Evolutionary conservation across 495 filamentous ascomycete species (phyloP).

Genomic region (Evernia prunastri): DNA sequence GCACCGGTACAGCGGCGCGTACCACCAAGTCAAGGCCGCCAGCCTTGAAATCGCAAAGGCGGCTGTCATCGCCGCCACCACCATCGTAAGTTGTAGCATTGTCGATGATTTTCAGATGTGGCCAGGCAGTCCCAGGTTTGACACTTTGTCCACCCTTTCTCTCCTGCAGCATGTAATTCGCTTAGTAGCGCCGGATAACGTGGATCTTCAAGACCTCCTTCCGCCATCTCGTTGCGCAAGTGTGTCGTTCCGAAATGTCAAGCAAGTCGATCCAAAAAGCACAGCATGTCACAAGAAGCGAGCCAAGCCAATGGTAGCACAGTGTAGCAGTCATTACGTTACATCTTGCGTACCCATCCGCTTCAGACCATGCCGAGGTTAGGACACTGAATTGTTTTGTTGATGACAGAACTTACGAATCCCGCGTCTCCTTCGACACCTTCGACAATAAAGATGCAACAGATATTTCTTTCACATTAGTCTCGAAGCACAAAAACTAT

Average conservation of each 20-base stretch:
- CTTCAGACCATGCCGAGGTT: neutral
- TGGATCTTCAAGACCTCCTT: neutral
- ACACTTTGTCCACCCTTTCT: neutral
- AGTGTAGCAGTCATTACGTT: neutral
- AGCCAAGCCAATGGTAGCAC: neutral
- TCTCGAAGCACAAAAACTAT: conserved; percentile 85
- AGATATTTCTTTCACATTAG: conserved; percentile 76
- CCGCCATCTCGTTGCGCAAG: neutral
- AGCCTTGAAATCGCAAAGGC: conserved; percentile 17
- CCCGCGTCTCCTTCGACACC: conserved; percentile 84
- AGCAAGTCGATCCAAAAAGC: neutral
- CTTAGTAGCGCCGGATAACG: neutral
- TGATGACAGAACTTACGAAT: conserved; percentile 40
- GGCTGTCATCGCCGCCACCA: conserved; percentile 29
- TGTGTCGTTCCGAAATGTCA: neutral
- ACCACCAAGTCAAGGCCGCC: conserved; percentile 8
- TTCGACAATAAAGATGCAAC: conserved; percentile 78
- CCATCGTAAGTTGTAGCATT: conserved; percentile 26
- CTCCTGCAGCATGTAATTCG: neutral
- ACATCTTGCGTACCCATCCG: neutral
- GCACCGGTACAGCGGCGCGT: neutral
- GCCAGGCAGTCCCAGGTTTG: neutral
- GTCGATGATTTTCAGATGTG: neutral
- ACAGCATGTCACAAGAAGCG: neutral
- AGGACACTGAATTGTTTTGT: neutral